Evolutionary conservation across 768 basidiomycete genomes (phyloP).

Genomic region (Macrolepiota fuliginosa): DNA sequence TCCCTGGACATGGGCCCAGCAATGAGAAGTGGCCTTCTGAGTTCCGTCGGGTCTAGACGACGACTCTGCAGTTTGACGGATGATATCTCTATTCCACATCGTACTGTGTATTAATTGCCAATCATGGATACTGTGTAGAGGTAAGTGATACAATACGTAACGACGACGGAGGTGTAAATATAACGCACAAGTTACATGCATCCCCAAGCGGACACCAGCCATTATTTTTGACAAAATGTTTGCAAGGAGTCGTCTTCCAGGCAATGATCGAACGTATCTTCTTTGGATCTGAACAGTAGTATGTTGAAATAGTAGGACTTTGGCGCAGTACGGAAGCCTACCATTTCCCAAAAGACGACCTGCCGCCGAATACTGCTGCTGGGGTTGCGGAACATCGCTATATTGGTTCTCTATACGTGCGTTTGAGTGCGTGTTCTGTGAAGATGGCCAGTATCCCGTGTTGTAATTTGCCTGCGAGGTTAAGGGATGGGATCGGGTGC

Average conservation of each 20-base stretch:
- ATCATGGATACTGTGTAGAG: conserved; percentile 30
- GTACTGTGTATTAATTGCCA: conserved; percentile 19
- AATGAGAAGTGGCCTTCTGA: conserved; percentile 24
- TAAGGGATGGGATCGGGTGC: neutral
- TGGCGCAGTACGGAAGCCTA: neutral
- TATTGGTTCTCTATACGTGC: neutral
- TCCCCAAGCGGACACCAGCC: conserved; percentile 42
- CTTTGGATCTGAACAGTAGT: conserved; percentile 3
- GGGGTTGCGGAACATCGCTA: neutral
- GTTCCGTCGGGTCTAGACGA: conserved; percentile 7
- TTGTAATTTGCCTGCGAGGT: neutral
- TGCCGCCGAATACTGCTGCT: conserved; percentile 8
- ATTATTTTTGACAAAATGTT: conserved; percentile 37
- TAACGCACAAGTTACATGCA: conserved; percentile 39
- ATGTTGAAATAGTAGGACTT: neutral
- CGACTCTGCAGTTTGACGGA: conserved; percentile 8
- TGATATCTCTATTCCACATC: conserved; percentile 12
- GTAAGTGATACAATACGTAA: conserved; percentile 1
- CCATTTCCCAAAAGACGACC: conserved; percentile 1
- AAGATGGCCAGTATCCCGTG: neutral
- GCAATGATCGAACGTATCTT: conserved; percentile 16
- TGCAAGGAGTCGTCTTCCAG: conserved; percentile 37
- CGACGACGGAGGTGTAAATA: conserved; percentile 20
- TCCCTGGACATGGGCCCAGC: conserved; percentile 37
- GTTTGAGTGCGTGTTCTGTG: neutral